These are phyloP conservation scores for Penicillium herquei DNA, from an alignment of 495 filamentous ascomycete species.

Conservation along the genomic window DNA sequence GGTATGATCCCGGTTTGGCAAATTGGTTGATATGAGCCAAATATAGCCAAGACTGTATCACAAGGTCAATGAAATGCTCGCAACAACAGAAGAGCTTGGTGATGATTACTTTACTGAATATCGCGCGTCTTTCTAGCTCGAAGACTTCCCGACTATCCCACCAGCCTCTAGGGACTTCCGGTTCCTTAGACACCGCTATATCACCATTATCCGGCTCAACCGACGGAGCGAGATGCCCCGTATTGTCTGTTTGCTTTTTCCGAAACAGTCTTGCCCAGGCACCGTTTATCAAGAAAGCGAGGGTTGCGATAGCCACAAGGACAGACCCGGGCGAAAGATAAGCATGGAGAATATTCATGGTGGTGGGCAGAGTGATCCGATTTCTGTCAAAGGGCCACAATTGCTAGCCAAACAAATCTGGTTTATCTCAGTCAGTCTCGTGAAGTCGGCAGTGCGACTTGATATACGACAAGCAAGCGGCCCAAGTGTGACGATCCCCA, in stretches of 20 bases:
- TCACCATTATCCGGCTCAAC: not conserved
- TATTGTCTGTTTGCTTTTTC: constrained; percentile 1
- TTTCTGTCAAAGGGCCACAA: not conserved
- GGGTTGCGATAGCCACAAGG: constrained; percentile 15
- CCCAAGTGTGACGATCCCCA: constrained; percentile 15
- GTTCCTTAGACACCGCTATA: constrained; percentile 33
- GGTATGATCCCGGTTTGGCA: constrained; percentile 47
- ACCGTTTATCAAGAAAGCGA: constrained; percentile 9
- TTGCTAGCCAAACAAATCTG: not conserved
- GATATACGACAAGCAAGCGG: constrained; percentile 19
- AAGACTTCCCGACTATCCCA: constrained; percentile 43
- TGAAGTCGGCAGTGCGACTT: constrained; percentile 1
- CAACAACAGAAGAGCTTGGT: no score
- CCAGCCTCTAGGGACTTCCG: constrained; percentile 46
- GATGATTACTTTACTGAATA: constrained; percentile 47
- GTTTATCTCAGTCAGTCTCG: not conserved
- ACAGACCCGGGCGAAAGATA: constrained; percentile 12
- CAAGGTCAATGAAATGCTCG: not conserved
- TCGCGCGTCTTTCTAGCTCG: constrained; percentile 50
- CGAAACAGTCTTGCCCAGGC: constrained; percentile 11
- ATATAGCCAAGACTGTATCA: constrained; percentile 46
- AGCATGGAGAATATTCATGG: constrained; percentile 17
- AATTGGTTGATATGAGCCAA: constrained; percentile 47
- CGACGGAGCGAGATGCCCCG: not conserved
- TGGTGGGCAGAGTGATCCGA: not conserved